Base-by-base conservation (phyloP, 2,329 filamentous ascomycete species). In the Blastomyces parvus region DNA sequence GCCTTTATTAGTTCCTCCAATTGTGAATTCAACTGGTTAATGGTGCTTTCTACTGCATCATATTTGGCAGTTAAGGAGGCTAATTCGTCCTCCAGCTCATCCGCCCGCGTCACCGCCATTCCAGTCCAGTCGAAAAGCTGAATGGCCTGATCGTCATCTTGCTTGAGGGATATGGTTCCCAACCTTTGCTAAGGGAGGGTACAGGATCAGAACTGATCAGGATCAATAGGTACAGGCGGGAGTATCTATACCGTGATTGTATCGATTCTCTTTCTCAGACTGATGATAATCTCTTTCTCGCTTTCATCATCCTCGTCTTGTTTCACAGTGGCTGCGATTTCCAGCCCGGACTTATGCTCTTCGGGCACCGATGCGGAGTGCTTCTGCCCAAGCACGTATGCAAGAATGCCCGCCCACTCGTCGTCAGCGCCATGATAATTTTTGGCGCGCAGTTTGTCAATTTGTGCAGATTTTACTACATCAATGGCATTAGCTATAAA, bases 51-150 rank as follows among this genome's bases (percentile, higher is more conserved):
- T 56, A 83, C 81, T 30, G 73, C 72, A 11, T 73, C 73, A 60
- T 73, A 74, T 67, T 73, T 77, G 59, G 69, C 72, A 63, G 73
- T 78, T 63, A 82, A 69, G 25, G 71, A 71, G 5, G 72, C 71
- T n/a, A 81, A 67, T 62, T 80, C 72, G 52, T 73, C 68, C 60
- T 79, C 72, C 30, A 83, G 75, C 17, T 67, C 65, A 57, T 75
- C 70, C 53, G 80, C 77, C 57, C 77, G 74, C 36, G 76, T 70
- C 14, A 80, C 76, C 22, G 82, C 81, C 55, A 76, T 74, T 56
- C 77, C 77, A 14, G 79, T 75, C 85, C 85, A 87, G 42, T 83
- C 81, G 64, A 85, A 82, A 1, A 83, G 76, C 63, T 82, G 77
- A 50, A 86, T 77, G 59, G 82, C 81, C 66, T 82, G 78, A 42